Base-by-base conservation (phyloP, 176 grass and related monocot species). In the Aechmea fasciata region DNA sequence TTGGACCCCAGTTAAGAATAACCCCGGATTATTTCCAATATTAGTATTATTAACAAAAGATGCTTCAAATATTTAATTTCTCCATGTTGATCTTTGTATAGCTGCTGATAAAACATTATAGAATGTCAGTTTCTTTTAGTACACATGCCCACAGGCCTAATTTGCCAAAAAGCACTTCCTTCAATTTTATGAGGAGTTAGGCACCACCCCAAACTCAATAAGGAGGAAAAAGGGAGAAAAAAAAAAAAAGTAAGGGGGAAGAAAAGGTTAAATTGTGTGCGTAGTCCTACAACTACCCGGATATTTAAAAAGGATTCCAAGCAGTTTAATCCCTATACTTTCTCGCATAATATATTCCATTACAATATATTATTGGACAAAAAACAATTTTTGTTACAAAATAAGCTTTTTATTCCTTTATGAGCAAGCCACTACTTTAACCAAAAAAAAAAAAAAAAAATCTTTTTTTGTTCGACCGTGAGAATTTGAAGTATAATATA, bases 161-260 rank as follows among this genome's bases (percentile, higher is more conserved):
- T 57, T 22, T 61, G 20, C 55, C 20, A 15, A 17, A 59, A 59
- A 19, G n/a, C n/a, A 9, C 52, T 54, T 54, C 52, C 29, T 33
- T 33, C 14, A 11, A 20, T 14, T 18, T 18, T 22, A 19, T 10
- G 10, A 61, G 55, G 20, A 61, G 17, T 10, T 61, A 7, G 55
- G 55, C 55, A 22, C 55, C 52, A 55, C 13, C 6, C 2, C 55
- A 61, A 61, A 18, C 17, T 19, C 55, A 11, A 61, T 18, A 19
- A 15, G 22, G 55, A 19, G 72, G 17, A 71, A 13, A 4, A 48
- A 9, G 15, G 55, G 14, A 68, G 17, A 71, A 13, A 4, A 48
- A 9, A 11, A 23, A 23, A 10, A 48, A 15, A 41, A 9, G 65
- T 55, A 11, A 70, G 66, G 80, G 78, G 63, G 73, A 76, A 78